Evolutionary conservation across 441 rosid species (phyloP).

Genomic region (Eutrema salsugineum): DNA sequence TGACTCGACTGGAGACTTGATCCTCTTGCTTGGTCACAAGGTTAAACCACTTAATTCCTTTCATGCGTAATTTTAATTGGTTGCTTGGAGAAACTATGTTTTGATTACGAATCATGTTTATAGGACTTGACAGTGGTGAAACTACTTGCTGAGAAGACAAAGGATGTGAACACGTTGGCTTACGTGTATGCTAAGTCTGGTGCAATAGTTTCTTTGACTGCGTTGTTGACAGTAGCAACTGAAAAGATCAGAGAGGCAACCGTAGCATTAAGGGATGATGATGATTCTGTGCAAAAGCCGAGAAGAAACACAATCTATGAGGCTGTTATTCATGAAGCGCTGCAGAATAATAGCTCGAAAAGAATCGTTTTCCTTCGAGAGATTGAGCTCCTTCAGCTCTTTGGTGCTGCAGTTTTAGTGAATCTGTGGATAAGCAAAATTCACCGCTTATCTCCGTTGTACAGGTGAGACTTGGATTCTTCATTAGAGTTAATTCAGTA

Average conservation of each 20-base stretch:
- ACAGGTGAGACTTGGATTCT: conserved; percentile 32
- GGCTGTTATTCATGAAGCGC: conserved; percentile 54
- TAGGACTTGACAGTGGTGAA: conserved; percentile 62
- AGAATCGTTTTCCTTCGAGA: conserved; percentile 58
- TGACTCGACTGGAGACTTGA: conserved; percentile 53
- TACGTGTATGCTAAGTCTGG: conserved; percentile 51
- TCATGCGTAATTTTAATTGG: conserved; percentile 16
- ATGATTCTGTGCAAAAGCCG: conserved; percentile 37
- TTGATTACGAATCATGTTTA: neutral
- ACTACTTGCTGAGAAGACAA: conserved; percentile 59
- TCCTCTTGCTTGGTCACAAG: conserved; percentile 57
- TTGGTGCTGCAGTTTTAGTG: conserved; percentile 41
- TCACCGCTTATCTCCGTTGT: conserved; percentile 53
- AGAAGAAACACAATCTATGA: conserved; percentile 58
- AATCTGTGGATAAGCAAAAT: conserved; percentile 39
- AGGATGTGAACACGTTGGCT: conserved; percentile 56
- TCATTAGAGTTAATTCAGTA: neutral
- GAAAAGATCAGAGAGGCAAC: conserved; percentile 45
- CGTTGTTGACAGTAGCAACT: conserved; percentile 54
- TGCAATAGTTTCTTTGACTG: conserved; percentile 47
- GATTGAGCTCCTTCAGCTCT: conserved; percentile 77
- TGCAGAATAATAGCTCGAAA: conserved; percentile 37
- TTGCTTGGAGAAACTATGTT: neutral
- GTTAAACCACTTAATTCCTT: conserved; percentile 34
- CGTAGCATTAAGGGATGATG: conserved; percentile 36